Base-by-base conservation (phyloP, 345 rosid genomes). In the Euphorbia peplus region DNA sequence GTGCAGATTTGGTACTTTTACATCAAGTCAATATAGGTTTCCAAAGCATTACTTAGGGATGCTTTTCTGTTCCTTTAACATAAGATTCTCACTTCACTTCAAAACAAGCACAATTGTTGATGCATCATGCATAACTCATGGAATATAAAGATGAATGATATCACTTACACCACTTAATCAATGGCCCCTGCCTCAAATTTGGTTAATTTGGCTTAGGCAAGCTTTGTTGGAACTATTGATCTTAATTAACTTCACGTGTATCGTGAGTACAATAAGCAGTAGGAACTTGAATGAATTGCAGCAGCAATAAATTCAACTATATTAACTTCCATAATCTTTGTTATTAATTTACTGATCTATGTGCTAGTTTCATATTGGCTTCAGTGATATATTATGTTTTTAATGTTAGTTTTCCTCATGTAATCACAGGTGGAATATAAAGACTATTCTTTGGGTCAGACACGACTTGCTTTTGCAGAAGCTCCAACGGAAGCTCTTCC, bases 401-500 rank as follows among this genome's bases (percentile, higher is more conserved):
- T 53, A 53, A 59, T 63, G 32, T 32, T 56, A 18, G 32, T 16
- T 70, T 50, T 46, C 2, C 11, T 57, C 55, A 52, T 73, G 70
- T 10, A 28, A 22, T 67, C 66, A 32, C 80, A 93, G 98, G 95
- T 91, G 19, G 96, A 93, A 69, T 93, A 89, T 75, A 77, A 62
- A 75, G 96, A 93, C 76, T 80, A 80, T 73, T 82, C 84, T 56
- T 69, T 77, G 81, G 95, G 93, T 47, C 88, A 82, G 77, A 83
- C 72, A 29, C 71, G 22, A 71, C 28, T 85, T 69, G 92, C 96
- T 51, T 78, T 84, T 44, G 80, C 97, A 64, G 98, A 93, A 83
- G 90, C 97, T 76, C 98, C 98, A 14, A 75, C 80, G 41, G 95
- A 89, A 77, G 96, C 93, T 14, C 98, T 93, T 82, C 98, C 98